Evolutionary conservation across 371 early-diverging fungal genomes (phyloP), one percentile per base, ranked within the genome.

Genomic region (Rhizopus microsporus): DNA sequence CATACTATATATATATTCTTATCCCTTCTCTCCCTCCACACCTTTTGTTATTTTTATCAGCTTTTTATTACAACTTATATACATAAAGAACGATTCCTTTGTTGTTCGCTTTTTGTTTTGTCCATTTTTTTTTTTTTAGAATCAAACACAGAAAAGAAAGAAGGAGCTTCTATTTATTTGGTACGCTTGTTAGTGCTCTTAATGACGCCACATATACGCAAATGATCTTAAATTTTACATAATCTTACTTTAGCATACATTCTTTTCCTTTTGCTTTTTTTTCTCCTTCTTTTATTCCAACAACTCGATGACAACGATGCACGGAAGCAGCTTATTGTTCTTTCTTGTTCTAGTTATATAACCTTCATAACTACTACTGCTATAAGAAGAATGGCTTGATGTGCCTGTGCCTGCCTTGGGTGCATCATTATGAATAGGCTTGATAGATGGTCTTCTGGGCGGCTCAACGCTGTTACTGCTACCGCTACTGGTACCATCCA

Each of bases 341-440:
- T 46, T 46, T 46, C 46, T 9, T 15, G 16, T 16, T 7, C 3
- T 30, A 6, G 39, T 10, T 43, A n/a, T 29, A 30, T 43, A 23
- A 13, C 39, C 8, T 40, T 40, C 10, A 31, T 8, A 30, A 12
- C 54, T 42, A 1, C 31, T 30, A 15, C 38, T 32, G 33, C 16
- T 23, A 51, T 5, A 23, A 23, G 39, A 54, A 45, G 44, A 43
- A 17, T 34, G 5, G 23, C 45, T 44, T 17, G 55, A 54, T 29
- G 13, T 15, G 34, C 15, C 7, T 5, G 30, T 34, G 34, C 15
- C 7, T 5, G 30, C 17, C 30, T 17, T 45, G 10, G 9, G 7
- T 5, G 7, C 3, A 16, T 15, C n/a, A 53, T 7, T 15, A 38
- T 39, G 39, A 3, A 51, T 23, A 17, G 35, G 23, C 15, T 39